phyloP scores from a whole-genome alignment of 169 alveolate species.

The Eimeria falciformis region DNA sequence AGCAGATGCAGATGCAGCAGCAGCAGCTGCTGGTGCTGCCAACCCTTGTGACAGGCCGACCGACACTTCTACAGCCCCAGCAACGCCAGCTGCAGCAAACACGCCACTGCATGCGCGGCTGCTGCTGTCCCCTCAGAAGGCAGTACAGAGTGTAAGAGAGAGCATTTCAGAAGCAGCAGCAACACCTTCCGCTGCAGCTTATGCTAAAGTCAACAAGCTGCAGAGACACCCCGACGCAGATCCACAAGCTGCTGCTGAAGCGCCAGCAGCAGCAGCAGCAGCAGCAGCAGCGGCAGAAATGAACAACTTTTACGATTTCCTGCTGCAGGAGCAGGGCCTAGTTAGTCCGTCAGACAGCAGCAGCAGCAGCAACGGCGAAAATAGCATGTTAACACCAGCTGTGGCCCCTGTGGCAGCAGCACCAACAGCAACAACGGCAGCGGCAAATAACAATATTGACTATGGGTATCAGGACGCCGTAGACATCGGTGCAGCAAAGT shows the following conservation, averaged over 20 bases:
- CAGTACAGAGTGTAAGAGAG: background rate
- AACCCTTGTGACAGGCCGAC: background rate
- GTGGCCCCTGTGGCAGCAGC: background rate
- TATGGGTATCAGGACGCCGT: background rate
- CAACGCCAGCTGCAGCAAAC: background rate
- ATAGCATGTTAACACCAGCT: background rate
- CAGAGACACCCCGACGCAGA: background rate
- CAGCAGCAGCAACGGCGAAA: constrained; percentile 28
- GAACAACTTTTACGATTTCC: background rate
- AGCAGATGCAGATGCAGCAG: constrained; percentile 48
- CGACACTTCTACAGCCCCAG: constrained; percentile 28
- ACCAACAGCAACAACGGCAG: background rate
- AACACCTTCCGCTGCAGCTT: background rate
- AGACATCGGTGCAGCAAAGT: background rate
- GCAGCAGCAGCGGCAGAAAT: background rate
- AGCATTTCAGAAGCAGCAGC: background rate
- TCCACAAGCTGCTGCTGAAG: background rate
- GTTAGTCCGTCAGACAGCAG: background rate
- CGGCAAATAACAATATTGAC: background rate
- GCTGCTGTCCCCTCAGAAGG: background rate
- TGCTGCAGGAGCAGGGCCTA: background rate
- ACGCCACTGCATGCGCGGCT: background rate
- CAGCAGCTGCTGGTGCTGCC: constrained; percentile 27
- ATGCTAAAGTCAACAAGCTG: background rate
- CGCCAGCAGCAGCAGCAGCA: constrained; percentile 34